Percentiles rank a stretch among this genome's conserved stretches.
These are phyloP conservation scores for Prunus mume DNA, from an alignment of 306 rosid species.

Conservation along the genomic window DNA sequence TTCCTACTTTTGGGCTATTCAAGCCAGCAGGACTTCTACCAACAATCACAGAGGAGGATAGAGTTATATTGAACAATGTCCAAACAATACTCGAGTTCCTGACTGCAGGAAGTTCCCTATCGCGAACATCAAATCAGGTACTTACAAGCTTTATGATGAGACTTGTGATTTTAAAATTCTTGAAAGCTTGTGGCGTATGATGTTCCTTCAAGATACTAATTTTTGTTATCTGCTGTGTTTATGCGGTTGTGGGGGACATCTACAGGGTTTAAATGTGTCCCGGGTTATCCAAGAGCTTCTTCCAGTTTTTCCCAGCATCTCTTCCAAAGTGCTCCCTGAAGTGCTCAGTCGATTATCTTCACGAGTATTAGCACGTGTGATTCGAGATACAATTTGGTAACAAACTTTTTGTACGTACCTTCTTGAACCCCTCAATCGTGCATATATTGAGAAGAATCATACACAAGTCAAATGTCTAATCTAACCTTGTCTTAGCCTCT, in stretches of 20 bases:
- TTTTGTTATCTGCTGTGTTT: neutral
- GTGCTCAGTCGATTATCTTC: slow-evolving; percentile 78
- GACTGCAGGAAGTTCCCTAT: slow-evolving; percentile 77
- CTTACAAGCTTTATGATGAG: slow-evolving; percentile 10
- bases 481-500: slow-evolving; percentile 11
- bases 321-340: slow-evolving; percentile 80
- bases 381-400: slow-evolving; percentile 79
- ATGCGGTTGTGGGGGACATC: slow-evolving; percentile 27
- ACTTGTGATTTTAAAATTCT: neutral
- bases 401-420: neutral
- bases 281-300: slow-evolving; percentile 75
- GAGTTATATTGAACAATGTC: slow-evolving; percentile 84
- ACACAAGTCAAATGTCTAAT: slow-evolving; percentile 21
- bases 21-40: slow-evolving; percentile 81
- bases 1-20: slow-evolving; percentile 74
- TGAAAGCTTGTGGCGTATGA: neutral
- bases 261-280: slow-evolving; percentile 56
- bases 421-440: slow-evolving; percentile 35
- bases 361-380: slow-evolving; percentile 79
- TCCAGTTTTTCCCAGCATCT: slow-evolving; percentile 82
- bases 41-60: slow-evolving; percentile 76
- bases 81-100: slow-evolving; percentile 79
- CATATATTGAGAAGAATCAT: slow-evolving; percentile 14
- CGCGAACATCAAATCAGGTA: slow-evolving; percentile 71
- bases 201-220: neutral